Percentiles rank a stretch among this genome's conserved stretches.
Evolutionary conservation across 1,284 basidiomycete genomes (phyloP).

Genomic region (Wolfiporia cocos): DNA sequence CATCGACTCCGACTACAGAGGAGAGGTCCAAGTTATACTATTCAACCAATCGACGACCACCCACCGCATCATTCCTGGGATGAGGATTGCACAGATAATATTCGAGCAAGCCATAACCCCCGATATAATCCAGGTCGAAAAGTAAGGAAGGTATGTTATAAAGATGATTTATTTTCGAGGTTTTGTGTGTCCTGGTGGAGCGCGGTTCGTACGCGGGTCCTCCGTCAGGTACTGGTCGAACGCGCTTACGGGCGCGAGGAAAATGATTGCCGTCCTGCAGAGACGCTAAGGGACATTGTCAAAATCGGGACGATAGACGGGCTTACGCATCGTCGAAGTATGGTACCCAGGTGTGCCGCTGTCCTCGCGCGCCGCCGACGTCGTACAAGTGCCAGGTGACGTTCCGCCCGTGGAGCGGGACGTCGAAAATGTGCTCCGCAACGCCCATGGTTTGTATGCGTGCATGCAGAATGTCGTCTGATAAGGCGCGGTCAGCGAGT

Average conservation of each 20-base stretch:
- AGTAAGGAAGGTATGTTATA: no score
- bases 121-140: no score
- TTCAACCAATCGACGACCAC: no score
- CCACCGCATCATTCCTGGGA: no score
- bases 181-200: no score
- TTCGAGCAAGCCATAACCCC: no score
- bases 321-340: constrained; percentile 72
- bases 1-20: no score
- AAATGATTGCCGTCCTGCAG: constrained; percentile 68
- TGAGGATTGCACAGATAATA: no score
- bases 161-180: no score
- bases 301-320: background rate
- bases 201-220: constrained; percentile 74
- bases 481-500: no score
- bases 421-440: constrained; percentile 68
- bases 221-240: constrained; percentile 87
- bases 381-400: constrained; percentile 79
- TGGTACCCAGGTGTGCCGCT: constrained; percentile 75
- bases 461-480: constrained; percentile 79
- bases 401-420: constrained; percentile 66
- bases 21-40: no score
- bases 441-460: constrained; percentile 83
- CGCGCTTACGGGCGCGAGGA: constrained; percentile 80
- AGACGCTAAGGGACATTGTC: background rate
- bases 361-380: constrained; percentile 78